Evolutionary conservation across 768 basidiomycete genomes (phyloP).

Genomic region (Filobasidium wieringae): DNA sequence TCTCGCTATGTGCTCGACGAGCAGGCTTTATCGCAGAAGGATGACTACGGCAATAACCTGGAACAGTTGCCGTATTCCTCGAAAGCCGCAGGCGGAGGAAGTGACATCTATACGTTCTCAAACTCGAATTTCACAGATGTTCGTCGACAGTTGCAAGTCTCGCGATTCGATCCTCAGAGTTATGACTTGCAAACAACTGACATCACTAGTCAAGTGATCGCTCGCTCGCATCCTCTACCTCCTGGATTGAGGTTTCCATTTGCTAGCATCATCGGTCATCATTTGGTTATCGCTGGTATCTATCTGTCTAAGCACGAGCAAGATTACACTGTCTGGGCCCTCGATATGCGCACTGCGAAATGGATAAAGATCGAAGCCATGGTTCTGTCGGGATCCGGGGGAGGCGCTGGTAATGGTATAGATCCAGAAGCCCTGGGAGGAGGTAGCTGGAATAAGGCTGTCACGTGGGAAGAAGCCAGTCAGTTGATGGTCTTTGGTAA

Average conservation of each 20-base stretch:
- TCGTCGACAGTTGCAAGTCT: constrained; percentile 80
- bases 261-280: constrained; percentile 73
- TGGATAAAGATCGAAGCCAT: constrained; percentile 29
- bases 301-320: constrained; percentile 90
- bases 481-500: constrained; percentile 87
- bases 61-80: constrained; percentile 63
- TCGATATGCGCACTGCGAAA: constrained; percentile 51
- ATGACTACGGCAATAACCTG: constrained; percentile 49
- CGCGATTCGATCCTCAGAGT: not conserved
- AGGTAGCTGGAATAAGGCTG: constrained; percentile 91
- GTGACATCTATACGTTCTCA: constrained; percentile 78
- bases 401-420: constrained; percentile 60
- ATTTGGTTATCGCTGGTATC: constrained; percentile 83
- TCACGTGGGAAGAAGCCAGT: constrained; percentile 72
- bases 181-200: not conserved
- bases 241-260: constrained; percentile 94
- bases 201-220: constrained; percentile 3
- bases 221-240: constrained; percentile 46
- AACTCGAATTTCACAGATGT: constrained; percentile 86
- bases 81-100: constrained; percentile 29
- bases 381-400: constrained; percentile 43
- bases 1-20: constrained; percentile 63
- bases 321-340: constrained; percentile 91
- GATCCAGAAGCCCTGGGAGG: constrained; percentile 48
- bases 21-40: constrained; percentile 41